Base-by-base conservation (phyloP, 2,329 filamentous ascomycete species). In the Cercospora nicotianae region DNA sequence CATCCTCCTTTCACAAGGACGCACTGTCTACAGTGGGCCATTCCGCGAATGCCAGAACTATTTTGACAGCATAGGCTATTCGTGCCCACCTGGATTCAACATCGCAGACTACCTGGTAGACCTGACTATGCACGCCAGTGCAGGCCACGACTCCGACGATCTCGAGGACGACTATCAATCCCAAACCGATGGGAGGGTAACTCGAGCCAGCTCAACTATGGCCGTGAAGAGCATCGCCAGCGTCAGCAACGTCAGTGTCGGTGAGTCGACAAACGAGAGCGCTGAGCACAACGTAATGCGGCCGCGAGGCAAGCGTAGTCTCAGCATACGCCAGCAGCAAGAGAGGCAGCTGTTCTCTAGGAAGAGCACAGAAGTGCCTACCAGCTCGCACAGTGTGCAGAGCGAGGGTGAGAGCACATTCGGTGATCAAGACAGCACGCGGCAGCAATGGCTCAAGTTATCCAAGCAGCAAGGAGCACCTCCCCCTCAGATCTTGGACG, bases 101-200 rank as follows among this genome's bases (percentile, higher is more conserved):
- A 98, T 99, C 79, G 95, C 95, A 3, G 95, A 99, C 79, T 99
- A 97, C 77, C 87, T 99, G 5, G 94, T 99, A 31, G 95, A 99
- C 78, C 85, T 99, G 48, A 98, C 95, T 0, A 98, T 99, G 94
- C 95, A 99, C 78, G 94, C 93, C 26, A 88, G 91, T 67, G 84
- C 85, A 63, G 82, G 85, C 13, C 82, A 80, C 42, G 83, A 85
- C 1, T 81, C 85, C 10, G 80, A 84, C 1, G 84, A 88, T 31
- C 87, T 89, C 60, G 82, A 86, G 2, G 67, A 66, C 6, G 63
- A 71, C 2, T 85, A 88, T 65, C 86, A 90, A 13, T 64, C 67
- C 36, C 87, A 90, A 65, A 87, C 86, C 7, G 90, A 91, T 70
- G 87, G 85, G 2, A 82, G 87, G 1, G 90, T 88, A 70, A 89